A percentile compares a stretch with the other conserved stretches of the same genome.
Evolutionary conservation across 129 eudicot genomes (phyloP).

Genomic region (Tanacetum coccineum): DNA sequence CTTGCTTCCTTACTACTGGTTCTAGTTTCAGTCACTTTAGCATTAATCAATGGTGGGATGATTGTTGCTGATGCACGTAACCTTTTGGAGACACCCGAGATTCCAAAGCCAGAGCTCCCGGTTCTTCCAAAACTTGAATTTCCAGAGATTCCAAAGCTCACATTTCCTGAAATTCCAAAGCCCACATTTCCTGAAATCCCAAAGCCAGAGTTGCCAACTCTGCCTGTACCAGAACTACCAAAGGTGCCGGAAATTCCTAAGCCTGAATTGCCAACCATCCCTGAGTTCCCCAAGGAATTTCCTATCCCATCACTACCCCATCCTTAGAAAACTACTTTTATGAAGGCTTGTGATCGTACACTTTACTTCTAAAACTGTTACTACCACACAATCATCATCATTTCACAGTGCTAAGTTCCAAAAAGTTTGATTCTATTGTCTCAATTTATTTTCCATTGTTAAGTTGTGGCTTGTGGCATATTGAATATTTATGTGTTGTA

Average conservation of each 20-base stretch:
- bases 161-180: not conserved
- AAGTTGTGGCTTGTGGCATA: not conserved
- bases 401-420: not conserved
- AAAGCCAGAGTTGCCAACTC: not conserved
- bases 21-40: conserved; percentile 19
- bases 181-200: conserved; percentile 3
- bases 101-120: conserved; percentile 16
- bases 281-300: conserved; percentile 27
- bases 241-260: conserved; percentile 5
- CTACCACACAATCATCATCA: not conserved
- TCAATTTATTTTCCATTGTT: not conserved
- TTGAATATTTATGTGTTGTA: not conserved
- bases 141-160: conserved; percentile 13
- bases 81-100: conserved; percentile 25
- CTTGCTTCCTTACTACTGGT: conserved; percentile 13
- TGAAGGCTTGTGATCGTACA: not conserved
- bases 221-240: not conserved
- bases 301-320: conserved; percentile 32
- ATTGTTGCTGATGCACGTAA: conserved; percentile 17
- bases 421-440: not conserved
- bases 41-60: conserved; percentile 3
- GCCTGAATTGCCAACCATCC: conserved; percentile 20
- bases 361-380: not conserved
- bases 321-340: conserved; percentile 6
- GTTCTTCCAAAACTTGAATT: conserved; percentile 2